Evolutionary conservation across 345 rosid species (phyloP), one percentile per base, ranked within the genome.

Genomic region (Dipteronia dyeriana): DNA sequence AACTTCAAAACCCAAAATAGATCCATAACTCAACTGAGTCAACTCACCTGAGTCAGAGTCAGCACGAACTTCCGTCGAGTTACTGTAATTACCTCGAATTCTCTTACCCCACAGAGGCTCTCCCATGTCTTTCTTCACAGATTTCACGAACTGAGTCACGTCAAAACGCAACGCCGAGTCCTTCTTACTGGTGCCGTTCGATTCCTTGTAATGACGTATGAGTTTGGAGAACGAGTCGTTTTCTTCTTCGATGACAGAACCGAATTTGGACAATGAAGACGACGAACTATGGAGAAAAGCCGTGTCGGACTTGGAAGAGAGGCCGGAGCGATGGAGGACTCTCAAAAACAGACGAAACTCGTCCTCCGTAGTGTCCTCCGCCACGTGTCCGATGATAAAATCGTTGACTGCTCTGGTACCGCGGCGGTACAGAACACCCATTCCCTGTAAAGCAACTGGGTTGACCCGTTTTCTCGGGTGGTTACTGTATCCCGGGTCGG

Each of bases 31-130:
- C 87, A 86, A 29, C 85, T 79, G 88, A 76, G 74, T 68, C 67
- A 74, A 83, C 85, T 88, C 88, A 54, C 63, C 43, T 9, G 38
- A 34, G 38, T 7, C 64, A n/a, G 38, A 34, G 38, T 7, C 64
- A n/a, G 39, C 80, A 1, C 1, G 20, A 0, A 47, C 62, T 16
- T 41, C 90, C 25, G 60, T 78, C n/a, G 71, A 49, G 41, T 71
- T 74, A 47, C 72, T 70, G 64, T 29, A 78, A 69, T 78, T 81
- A 41, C 75, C 80, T 47, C 90, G 78, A 2, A 12, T 83, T 81
- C 79, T 88, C 89, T 90, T 94, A 11, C 99, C 99, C 99, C 98
- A 96, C 4, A 94, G 4, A 2, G 97, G 84, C 87, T 90, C 97
- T 5, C 79, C 82, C 45, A 79, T 41, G 47, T 82, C 87, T 70